Evolutionary conservation across 306 rosid genomes (phyloP).

Genomic region (Medicago truncatula): DNA sequence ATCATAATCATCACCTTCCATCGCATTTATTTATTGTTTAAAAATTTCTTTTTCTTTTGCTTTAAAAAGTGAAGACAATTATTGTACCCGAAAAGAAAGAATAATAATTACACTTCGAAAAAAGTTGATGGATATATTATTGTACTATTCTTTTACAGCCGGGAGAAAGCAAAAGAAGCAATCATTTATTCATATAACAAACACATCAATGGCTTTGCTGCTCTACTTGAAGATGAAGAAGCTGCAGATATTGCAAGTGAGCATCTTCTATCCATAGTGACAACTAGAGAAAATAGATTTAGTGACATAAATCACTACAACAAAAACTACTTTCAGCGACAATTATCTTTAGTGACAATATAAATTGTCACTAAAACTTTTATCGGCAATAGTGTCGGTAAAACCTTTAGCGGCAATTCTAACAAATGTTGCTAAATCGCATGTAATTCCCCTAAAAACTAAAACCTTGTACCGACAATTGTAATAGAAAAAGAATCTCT

Average conservation of each 20-base stretch:
- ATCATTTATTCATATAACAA: constrained; percentile 58
- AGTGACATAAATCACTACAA: neutral
- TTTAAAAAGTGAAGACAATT: neutral
- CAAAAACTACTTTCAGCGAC: too few species aligned
- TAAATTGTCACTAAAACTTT: too few species aligned
- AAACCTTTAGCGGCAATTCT: too few species aligned
- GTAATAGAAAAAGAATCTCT: too few species aligned
- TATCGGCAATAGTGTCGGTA: too few species aligned
- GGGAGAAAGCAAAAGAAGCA: constrained; percentile 49
- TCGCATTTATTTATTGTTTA: neutral
- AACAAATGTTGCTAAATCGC: too few species aligned
- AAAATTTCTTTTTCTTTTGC: neutral
- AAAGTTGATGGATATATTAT: neutral
- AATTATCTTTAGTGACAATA: too few species aligned
- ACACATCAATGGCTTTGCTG: constrained; percentile 53
- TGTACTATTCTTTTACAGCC: constrained; percentile 31
- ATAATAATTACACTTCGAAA: neutral
- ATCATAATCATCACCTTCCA: neutral
- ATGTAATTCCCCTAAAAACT: too few species aligned
- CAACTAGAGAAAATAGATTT: neutral
- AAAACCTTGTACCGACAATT: too few species aligned
- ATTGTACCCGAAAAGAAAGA: too few species aligned
- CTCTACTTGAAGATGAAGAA: constrained; percentile 44
- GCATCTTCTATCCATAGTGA: constrained; percentile 3
- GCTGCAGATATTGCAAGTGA: constrained; percentile 61